Percentiles rank a stretch among this genome's conserved stretches.
phyloP scores from a whole-genome alignment of 441 rosid species.

The Populus hybrid region DNA sequence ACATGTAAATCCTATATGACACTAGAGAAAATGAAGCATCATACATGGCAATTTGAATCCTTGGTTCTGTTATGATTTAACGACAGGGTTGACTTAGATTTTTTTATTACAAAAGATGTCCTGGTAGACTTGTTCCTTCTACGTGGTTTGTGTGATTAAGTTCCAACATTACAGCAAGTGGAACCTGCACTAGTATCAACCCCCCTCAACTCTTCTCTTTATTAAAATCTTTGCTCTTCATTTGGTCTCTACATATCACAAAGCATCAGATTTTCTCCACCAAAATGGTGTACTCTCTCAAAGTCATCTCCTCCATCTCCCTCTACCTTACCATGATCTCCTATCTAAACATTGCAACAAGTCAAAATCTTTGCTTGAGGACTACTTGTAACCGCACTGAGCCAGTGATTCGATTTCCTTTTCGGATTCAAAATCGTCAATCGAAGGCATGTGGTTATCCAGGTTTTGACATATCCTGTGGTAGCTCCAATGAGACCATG shows the following conservation, averaged over 20 bases:
- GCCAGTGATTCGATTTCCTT: slow-evolving; percentile 54
- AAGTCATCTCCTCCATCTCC: neutral
- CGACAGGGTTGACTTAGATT: neutral
- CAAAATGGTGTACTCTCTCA: slow-evolving; percentile 4
- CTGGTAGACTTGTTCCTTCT: neutral
- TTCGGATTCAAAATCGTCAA: slow-evolving; percentile 37
- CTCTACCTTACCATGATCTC: neutral
- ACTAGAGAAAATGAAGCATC: neutral
- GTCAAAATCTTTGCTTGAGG: neutral
- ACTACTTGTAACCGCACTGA: slow-evolving; percentile 27
- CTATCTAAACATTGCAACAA: neutral
- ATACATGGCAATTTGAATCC: too few species aligned
- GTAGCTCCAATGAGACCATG: slow-evolving; percentile 30
- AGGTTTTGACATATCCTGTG: slow-evolving; percentile 55
- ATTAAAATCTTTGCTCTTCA: neutral
- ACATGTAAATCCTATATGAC: neutral
- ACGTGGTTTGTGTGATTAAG: neutral
- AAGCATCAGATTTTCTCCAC: neutral
- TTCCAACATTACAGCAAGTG: slow-evolving; percentile 8
- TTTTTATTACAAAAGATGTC: neutral
- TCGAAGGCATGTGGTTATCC: slow-evolving; percentile 41
- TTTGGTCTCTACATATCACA: neutral
- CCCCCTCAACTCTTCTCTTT: neutral
- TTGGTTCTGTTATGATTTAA: neutral
- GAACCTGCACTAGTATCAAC: neutral